Conservation (phyloP, 257 asterid genomes). For the Solanum acaule region DNA sequence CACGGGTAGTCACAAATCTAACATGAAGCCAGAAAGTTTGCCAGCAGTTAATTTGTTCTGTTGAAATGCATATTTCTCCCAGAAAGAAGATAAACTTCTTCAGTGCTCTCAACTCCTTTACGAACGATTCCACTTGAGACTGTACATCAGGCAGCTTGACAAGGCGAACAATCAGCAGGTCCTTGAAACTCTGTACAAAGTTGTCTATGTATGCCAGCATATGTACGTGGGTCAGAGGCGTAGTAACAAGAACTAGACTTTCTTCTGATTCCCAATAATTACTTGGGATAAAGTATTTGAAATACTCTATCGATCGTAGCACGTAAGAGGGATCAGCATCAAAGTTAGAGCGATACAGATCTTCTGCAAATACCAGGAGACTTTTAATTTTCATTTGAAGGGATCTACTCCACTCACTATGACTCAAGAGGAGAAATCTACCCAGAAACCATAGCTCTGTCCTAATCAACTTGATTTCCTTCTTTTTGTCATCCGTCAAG, state of each 20-base stretch:
- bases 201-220: background rate
- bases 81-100: background rate
- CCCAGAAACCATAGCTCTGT: background rate
- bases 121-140: background rate
- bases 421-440: background rate
- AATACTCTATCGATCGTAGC: background rate
- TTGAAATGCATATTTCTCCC: background rate
- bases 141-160: too few species aligned
- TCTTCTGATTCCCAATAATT: background rate
- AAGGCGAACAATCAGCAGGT: background rate
- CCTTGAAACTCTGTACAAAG: background rate
- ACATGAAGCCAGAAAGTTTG: background rate
- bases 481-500: background rate
- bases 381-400: background rate
- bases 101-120: background rate
- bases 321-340: background rate
- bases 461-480: background rate
- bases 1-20: background rate
- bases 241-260: background rate
- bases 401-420: fast-evolving
- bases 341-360: background rate
- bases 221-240: background rate
- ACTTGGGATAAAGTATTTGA: background rate
- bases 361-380: background rate
- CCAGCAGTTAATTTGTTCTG: background rate